phyloP scores from a whole-genome alignment of 805 yeast species.

The Hyphopichia homilentoma region DNA sequence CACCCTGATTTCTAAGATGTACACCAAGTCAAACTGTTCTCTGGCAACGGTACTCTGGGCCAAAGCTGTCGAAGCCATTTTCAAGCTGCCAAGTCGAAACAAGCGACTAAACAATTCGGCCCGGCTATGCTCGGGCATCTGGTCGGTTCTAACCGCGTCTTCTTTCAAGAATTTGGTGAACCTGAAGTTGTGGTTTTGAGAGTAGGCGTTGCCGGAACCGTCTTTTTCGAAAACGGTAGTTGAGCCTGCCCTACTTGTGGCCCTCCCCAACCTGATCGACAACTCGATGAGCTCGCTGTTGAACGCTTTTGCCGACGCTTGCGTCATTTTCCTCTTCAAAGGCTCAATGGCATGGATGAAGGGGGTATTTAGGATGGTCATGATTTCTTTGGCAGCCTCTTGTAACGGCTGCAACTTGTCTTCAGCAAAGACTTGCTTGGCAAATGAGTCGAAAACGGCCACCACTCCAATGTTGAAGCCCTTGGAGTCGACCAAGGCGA shows the following conservation, averaged over 20 bases:
- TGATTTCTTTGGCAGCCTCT: constrained; percentile 37
- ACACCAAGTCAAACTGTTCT: constrained; percentile 41
- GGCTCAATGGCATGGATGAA: constrained; percentile 11
- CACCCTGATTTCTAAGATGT: constrained; percentile 48
- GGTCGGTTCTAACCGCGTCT: constrained; percentile 1
- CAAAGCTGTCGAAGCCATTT: constrained; percentile 39
- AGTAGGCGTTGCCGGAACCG: constrained; percentile 62
- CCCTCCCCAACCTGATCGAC: constrained; percentile 47
- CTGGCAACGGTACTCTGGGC: constrained; percentile 33
- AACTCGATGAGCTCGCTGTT: constrained; percentile 29
- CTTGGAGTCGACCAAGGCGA: constrained; percentile 43
- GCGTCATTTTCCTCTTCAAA: constrained; percentile 9
- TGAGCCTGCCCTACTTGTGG: constrained; percentile 43
- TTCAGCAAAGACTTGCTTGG: constrained; percentile 35
- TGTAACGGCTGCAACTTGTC: constrained; percentile 33
- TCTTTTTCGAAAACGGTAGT: constrained; percentile 56
- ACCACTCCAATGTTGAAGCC: constrained; percentile 53
- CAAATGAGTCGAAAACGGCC: constrained; percentile 51
- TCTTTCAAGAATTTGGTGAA: constrained; percentile 24
- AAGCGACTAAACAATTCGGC: constrained; percentile 31
- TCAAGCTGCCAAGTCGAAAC: constrained; percentile 35
- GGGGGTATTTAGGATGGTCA: constrained; percentile 38
- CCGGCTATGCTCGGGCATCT: constrained; percentile 1
- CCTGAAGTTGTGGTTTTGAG: constrained; percentile 44
- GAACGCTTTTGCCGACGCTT: constrained; percentile 3